Percentiles rank a stretch among this genome's conserved stretches.
Conservation (phyloP, 768 basidiomycete species). For the Scleroderma bovista region DNA sequence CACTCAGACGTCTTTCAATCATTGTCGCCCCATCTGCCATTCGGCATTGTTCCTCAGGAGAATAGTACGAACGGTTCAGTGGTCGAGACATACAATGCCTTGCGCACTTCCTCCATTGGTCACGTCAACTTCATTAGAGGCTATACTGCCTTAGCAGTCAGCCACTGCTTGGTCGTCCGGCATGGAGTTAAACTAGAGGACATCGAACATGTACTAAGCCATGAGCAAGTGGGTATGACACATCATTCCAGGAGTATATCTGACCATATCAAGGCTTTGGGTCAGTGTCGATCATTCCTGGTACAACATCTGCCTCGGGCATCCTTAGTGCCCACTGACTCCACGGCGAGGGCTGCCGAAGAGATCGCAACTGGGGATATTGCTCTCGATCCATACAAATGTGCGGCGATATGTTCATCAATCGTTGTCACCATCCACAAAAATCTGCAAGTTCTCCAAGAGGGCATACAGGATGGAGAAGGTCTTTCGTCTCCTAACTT, state of each 20-base stretch:
- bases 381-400: constrained; percentile 37
- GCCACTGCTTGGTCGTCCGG: constrained; percentile 66
- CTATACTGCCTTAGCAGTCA: constrained; percentile 51
- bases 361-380: constrained; percentile 28
- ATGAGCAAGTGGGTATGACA: constrained; percentile 58
- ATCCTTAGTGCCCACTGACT: constrained; percentile 50
- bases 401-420: constrained; percentile 72
- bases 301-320: constrained; percentile 46
- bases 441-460: constrained; percentile 54
- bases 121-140: constrained; percentile 51
- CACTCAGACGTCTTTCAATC: constrained; percentile 52
- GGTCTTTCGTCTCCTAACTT: constrained; percentile 4
- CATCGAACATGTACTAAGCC: constrained; percentile 61
- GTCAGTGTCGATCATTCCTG: constrained; percentile 70
- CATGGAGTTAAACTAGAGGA: constrained; percentile 50
- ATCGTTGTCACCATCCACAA: constrained; percentile 55
- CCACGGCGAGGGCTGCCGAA: constrained; percentile 69
- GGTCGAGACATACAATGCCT: constrained; percentile 64
- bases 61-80: constrained; percentile 74
- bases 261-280: constrained; percentile 51
- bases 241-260: background rate
- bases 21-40: constrained; percentile 37
- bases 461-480: constrained; percentile 58
- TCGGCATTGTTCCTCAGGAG: constrained; percentile 75
- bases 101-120: constrained; percentile 40